Evolutionary conservation across 2,329 filamentous ascomycete genomes (phyloP).

Genomic region (Fonsecaea pedrosoi): DNA sequence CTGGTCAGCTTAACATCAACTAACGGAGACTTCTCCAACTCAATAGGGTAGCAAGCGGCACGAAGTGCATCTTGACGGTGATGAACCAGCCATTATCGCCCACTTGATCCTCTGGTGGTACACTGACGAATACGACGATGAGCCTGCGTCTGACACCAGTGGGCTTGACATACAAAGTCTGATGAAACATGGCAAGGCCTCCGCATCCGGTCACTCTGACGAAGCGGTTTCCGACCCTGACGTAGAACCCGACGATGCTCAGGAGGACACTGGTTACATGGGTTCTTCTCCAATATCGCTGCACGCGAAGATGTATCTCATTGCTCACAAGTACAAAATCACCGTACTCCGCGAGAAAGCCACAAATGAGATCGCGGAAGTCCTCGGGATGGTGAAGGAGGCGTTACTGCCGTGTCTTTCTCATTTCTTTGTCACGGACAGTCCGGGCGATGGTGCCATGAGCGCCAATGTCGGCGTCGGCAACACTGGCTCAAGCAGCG

Average conservation of each 20-base stretch:
- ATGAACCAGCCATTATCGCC: constrained; percentile 30
- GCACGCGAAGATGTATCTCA: constrained; percentile 32
- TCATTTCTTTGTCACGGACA: neutral
- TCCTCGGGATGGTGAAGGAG: constrained; percentile 6
- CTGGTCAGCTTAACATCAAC: neutral
- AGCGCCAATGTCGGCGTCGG: neutral
- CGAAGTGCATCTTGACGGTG: constrained; percentile 18
- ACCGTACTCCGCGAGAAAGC: constrained; percentile 10
- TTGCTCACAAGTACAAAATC: constrained; percentile 32
- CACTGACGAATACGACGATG: constrained; percentile 11
- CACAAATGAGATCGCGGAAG: constrained; percentile 12
- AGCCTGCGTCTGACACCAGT: neutral
- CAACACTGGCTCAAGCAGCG: neutral
- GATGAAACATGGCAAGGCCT: constrained; percentile 11
- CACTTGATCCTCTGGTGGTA: constrained; percentile 29
- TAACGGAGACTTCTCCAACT: neutral
- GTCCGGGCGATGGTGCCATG: neutral
- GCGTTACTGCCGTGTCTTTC: constrained; percentile 16
- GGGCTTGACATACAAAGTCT: constrained; percentile 5
- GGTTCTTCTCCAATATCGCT: constrained; percentile 9
- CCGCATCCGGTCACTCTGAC: neutral
- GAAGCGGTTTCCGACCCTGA: neutral
- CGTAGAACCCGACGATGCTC: neutral
- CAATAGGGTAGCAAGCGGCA: neutral
- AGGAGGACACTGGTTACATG: neutral